A percentile compares a stretch with the other conserved stretches of the same genome.
Evolutionary conservation across 768 basidiomycete genomes (phyloP).

Genomic region (Phaffia australis): DNA sequence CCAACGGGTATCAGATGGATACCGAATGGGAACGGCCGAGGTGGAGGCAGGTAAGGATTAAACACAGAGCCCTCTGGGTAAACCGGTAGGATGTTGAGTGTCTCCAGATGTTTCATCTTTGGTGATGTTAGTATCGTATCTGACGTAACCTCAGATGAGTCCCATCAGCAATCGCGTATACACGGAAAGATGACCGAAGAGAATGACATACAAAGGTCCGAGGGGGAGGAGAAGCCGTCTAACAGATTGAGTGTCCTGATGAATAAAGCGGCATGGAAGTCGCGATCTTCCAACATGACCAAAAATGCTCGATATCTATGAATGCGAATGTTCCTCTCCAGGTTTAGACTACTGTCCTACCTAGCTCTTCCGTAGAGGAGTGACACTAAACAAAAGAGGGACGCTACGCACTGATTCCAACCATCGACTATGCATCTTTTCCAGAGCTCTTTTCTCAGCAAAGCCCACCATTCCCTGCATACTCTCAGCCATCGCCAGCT

Average conservation of each 20-base stretch:
- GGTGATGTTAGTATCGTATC: slow-evolving; percentile 3
- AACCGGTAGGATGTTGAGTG: slow-evolving; percentile 18
- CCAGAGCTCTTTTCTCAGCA: slow-evolving; percentile 30
- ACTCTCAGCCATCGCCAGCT: slow-evolving; percentile 32
- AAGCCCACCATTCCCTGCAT: slow-evolving; percentile 30
- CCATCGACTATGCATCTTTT: slow-evolving; percentile 24
- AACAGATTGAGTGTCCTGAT: slow-evolving; percentile 14
- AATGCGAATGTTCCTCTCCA: no score
- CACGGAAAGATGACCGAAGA: no score
- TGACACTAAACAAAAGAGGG: not conserved
- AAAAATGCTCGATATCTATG: slow-evolving; percentile 3
- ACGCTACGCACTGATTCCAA: slow-evolving; percentile 5
- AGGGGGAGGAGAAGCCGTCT: slow-evolving; percentile 8
- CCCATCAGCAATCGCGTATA: no score
- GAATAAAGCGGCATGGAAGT: slow-evolving; percentile 15
- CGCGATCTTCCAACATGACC: not conserved
- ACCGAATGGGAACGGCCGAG: slow-evolving; percentile 20
- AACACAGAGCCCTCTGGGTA: not conserved
- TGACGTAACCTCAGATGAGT: not conserved
- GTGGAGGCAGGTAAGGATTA: not conserved
- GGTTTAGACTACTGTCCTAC: not conserved
- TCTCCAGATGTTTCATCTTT: slow-evolving; percentile 4
- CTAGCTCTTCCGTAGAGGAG: not conserved
- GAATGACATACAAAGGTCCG: slow-evolving; percentile 17
- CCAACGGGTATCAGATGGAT: slow-evolving; percentile 16